Conservation (phyloP, 2,329 filamentous ascomycete genomes). For the Ascochyta lentis region DNA sequence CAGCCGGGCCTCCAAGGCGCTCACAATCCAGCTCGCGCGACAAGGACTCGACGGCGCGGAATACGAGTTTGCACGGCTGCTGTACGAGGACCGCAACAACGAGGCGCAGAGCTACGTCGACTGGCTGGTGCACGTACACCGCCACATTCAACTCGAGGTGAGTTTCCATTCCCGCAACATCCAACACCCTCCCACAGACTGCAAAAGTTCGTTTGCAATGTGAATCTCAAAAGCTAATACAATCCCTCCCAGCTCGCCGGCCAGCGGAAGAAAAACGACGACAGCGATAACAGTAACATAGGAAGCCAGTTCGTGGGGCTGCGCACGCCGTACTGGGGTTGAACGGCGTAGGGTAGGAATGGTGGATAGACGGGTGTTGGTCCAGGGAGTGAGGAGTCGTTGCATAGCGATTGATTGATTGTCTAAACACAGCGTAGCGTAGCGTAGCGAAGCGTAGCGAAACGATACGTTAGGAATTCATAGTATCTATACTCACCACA, state of each 20-base stretch:
- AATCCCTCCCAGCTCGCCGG: conserved; percentile 59
- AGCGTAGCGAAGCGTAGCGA: no score
- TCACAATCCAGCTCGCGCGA: conserved; percentile 87
- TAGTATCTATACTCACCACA: no score
- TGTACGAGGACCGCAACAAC: conserved; percentile 95
- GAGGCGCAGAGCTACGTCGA: conserved; percentile 98
- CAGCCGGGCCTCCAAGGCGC: conserved; percentile 82
- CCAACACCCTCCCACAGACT: background rate
- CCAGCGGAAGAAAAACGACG: conserved; percentile 72
- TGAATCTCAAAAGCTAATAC: conserved; percentile 6
- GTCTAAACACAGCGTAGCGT: no score
- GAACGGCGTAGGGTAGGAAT: background rate
- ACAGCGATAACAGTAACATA: conserved; percentile 51
- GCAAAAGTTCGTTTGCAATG: conserved; percentile 6
- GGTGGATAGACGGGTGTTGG: background rate
- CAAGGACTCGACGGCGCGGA: conserved; percentile 95
- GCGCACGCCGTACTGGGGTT: conserved; percentile 51
- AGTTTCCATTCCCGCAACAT: background rate
- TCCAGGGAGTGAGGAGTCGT: background rate
- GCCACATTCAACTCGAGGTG: conserved; percentile 85
- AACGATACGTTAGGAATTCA: no score
- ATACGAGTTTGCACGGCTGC: conserved; percentile 89
- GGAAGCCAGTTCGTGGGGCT: conserved; percentile 46
- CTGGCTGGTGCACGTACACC: conserved; percentile 95
- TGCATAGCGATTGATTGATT: background rate